Base-by-base conservation (phyloP, 192 early-diverging fungal species). In the Umbelopsis sp. region DNA sequence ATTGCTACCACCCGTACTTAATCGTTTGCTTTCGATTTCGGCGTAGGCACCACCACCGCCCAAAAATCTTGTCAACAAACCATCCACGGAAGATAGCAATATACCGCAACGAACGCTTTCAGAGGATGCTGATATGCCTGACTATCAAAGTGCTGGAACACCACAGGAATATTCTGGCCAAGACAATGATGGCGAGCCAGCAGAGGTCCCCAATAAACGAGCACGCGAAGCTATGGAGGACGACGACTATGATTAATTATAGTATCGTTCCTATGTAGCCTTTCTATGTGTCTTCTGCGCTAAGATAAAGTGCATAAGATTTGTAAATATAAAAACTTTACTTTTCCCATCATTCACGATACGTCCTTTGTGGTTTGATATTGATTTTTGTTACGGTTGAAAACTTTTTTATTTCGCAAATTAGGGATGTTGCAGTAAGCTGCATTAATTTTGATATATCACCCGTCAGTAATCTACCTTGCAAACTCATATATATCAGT, bases 31-130 rank as follows among this genome's bases (percentile, higher is more conserved):
- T 30, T 69, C 20, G n/a, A 9, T 25, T 22, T 50, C 13, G 13
- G 61, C 20, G 21, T 64, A 78, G 77, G 69, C 72, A n/a, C 72
- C 72, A 27, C 77, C 77, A 27, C 72, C 77, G 8, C 70, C 74
- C 20, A 71, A 51, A 49, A 49, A 49, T 23, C 37, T 64, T 18
- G 22, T 66, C 27, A 50, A 67, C 16, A 71, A 47, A 35, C 25
- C 68, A 1, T 15, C 20, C 37, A 20, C 45, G 16, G 30, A 49
- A 46, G 23, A 52, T 22, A 48, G n/a, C 10, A 61, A 30, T 44
- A 65, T 37, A 64, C 18, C 68, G 47, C 23, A 45, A 49, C 47
- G 58, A 68, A 71, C 33, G 21, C 45, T 64, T 64, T 55, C 70
- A 44, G 58, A 71, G 49, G 70, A 71, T 35, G 21, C 68, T 25